Evolutionary conservation across 2,329 filamentous ascomycete genomes (phyloP), one percentile per base, ranked within the genome.

Genomic region (Mycocentrospora acerina): DNA sequence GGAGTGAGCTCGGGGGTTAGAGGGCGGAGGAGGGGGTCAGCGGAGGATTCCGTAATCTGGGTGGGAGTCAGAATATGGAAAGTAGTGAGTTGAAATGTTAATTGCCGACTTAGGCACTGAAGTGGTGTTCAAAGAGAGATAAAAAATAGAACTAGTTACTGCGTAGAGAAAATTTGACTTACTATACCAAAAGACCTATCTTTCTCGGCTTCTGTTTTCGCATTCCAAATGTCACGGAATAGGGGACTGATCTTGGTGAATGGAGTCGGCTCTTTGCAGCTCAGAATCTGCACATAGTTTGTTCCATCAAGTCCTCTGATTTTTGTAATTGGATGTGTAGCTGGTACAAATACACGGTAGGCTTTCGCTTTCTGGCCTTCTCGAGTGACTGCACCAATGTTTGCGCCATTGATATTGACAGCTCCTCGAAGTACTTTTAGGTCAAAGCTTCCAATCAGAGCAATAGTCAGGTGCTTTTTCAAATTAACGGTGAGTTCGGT

Each of bases 281-380:
- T 49, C 7, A 47, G 35, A 17, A 77, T 73, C 34, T 79, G 75
- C 4, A 82, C 61, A 24, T 76, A 69, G 16, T 62, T 65, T 13
- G 44, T 45, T 12, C 89, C 64, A 42, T 85, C 77, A 1, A 87
- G 60, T 11, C 60, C 66, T 17, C 62, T 59, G 24, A 91, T 73
- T 1, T 85, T 79, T 1, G 85, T 85, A 2, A 91, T 65, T 1
- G 86, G 81, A 57, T 88, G 81, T 25, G 83, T 87, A 28, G 78
- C 76, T 1, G 86, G 80, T 12, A 85, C 83, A 60, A 80, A 81
- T 12, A 88, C 73, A 71, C 78, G 82, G 48, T 57, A 40, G n/a
- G 29, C 29, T 24, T 32, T 35, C 7, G 41, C 39, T 16, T 46
- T 46, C 29, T 55, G 45, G 11, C 49, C 49, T 24, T 44, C 36